These are phyloP conservation scores for Alloascoidea hylecoeti DNA, from an alignment of 805 yeast genomes.

Conservation along the genomic window DNA sequence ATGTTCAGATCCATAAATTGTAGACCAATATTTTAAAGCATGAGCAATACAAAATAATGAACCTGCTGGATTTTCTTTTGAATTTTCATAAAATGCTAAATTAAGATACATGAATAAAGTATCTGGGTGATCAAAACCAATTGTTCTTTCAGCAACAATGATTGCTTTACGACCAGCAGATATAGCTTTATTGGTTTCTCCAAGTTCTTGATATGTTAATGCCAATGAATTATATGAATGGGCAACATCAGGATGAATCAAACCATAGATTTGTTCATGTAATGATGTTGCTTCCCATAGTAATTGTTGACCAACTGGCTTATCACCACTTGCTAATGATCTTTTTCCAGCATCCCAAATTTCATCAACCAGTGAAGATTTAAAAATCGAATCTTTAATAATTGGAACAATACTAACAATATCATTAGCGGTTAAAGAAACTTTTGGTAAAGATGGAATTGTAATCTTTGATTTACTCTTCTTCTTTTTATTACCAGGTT, in stretches of 20 bases:
- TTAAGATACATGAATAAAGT: constrained; percentile 59
- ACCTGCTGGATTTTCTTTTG: constrained; percentile 41
- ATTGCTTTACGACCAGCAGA: constrained; percentile 54
- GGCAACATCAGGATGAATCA: constrained; percentile 68
- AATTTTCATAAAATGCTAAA: constrained; percentile 58
- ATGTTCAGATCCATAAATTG: constrained; percentile 47
- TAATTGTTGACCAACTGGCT: constrained; percentile 44
- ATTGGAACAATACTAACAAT: constrained; percentile 58
- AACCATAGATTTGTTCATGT: constrained; percentile 75
- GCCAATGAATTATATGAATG: constrained; percentile 53
- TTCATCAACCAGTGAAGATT: constrained; percentile 59
- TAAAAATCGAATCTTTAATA: constrained; percentile 57
- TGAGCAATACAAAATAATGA: constrained; percentile 49
- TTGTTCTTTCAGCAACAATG: constrained; percentile 61
- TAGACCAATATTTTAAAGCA: constrained; percentile 43
- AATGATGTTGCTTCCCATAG: constrained; percentile 58
- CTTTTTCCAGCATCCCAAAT: constrained; percentile 27
- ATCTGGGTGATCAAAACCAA: constrained; percentile 72
- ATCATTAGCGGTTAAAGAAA: constrained; percentile 45
- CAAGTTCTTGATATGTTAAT: constrained; percentile 47
- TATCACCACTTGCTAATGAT: constrained; percentile 13
- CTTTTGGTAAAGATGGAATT: constrained; percentile 11
- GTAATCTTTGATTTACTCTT: constrained; percentile 11
- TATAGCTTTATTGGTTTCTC: constrained; percentile 43
- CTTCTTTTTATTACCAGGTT: constrained; percentile 21